Percentiles rank a stretch among this genome's conserved stretches.
Evolutionary conservation across 1,139 yeast species (phyloP).

Genomic region (Pneumocystis murina): DNA sequence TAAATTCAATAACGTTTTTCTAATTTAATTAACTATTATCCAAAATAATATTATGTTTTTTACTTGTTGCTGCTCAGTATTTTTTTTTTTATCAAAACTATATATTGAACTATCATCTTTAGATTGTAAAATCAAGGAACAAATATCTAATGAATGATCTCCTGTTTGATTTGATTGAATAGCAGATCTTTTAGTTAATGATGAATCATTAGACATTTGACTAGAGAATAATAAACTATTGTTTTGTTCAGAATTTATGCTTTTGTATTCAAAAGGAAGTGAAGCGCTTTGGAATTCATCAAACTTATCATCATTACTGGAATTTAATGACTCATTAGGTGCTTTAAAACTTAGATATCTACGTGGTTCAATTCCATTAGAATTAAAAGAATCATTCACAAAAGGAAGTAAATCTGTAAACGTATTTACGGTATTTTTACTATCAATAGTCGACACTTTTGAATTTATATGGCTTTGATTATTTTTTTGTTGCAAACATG

Average conservation of each 20-base stretch:
- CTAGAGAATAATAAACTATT: neutral
- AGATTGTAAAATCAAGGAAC: neutral
- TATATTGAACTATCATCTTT: neutral
- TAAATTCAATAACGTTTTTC: neutral
- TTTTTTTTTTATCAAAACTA: neutral
- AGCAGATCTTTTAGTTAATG: neutral
- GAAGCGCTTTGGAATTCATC: conserved; percentile 84
- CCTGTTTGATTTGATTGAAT: neutral
- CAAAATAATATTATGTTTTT: neutral
- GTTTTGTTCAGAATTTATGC: neutral
- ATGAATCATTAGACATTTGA: neutral
- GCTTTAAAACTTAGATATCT: conserved; percentile 15
- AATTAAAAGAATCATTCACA: conserved; percentile 23
- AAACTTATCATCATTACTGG: conserved; percentile 56
- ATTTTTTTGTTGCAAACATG: conserved; percentile 10
- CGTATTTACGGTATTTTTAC: conserved; percentile 19
- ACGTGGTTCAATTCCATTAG: conserved; percentile 10
- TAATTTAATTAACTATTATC: neutral
- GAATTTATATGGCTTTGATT: conserved; percentile 1
- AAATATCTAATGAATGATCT: neutral
- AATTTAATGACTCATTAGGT: conserved; percentile 13
- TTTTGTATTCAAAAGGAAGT: conserved; percentile 14
- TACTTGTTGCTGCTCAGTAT: neutral
- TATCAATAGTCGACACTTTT: conserved; percentile 18
- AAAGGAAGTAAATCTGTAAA: conserved; percentile 42